These are phyloP conservation scores for Helianthus tuberosus DNA, from an alignment of 129 eudicot species.

Conservation along the genomic window DNA sequence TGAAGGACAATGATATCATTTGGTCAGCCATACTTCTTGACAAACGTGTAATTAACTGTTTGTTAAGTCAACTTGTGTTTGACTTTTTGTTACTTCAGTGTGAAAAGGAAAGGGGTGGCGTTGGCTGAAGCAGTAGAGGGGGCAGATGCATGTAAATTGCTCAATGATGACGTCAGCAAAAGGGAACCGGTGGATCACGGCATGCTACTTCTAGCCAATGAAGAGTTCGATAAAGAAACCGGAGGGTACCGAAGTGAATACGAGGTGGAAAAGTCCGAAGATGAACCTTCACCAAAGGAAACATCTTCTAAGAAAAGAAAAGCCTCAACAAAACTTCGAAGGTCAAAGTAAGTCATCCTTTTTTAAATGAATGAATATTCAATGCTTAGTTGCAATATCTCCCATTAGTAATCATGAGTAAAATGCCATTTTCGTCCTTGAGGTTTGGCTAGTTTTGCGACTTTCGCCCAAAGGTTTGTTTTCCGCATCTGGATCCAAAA, in stretches of 20 bases:
- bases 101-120: conserved; percentile 51
- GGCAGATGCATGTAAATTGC: conserved; percentile 35
- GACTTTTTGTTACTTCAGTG: conserved; percentile 44
- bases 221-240: conserved; percentile 78
- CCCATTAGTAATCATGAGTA: background rate
- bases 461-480: too few relatives aligned
- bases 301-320: conserved; percentile 72
- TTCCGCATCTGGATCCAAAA: too few relatives aligned
- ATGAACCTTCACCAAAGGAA: conserved; percentile 36
- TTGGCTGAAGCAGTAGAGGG: conserved; percentile 40
- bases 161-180: conserved; percentile 38
- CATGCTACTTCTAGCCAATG: conserved; percentile 72
- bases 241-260: conserved; percentile 75
- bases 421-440: too few relatives aligned
- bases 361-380: background rate
- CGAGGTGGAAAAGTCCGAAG: conserved; percentile 45
- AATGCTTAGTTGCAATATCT: background rate
- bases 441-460: too few relatives aligned
- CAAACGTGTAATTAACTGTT: conserved; percentile 11
- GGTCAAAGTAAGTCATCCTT: conserved; percentile 57
- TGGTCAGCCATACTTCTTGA: conserved; percentile 52
- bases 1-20: conserved; percentile 83
- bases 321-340: conserved; percentile 45
- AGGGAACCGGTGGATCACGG: conserved; percentile 50
- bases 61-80: conserved; percentile 22